These are phyloP conservation scores for Candida oleophila DNA, from an alignment of 805 yeast genomes.

Conservation along the genomic window DNA sequence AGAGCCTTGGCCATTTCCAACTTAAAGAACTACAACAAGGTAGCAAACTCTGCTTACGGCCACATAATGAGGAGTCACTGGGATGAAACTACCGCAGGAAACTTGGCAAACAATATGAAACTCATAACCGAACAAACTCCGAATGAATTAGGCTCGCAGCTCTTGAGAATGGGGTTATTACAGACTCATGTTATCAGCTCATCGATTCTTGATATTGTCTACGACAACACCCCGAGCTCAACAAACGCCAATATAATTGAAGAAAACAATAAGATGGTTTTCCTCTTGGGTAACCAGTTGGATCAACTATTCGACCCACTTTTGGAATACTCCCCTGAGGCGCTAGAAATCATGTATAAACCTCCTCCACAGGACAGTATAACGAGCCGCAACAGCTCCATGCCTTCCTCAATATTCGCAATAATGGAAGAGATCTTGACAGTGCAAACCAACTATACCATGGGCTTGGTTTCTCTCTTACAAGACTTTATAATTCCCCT, in stretches of 20 bases:
- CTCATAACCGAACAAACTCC: conserved; percentile 56
- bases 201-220: conserved; percentile 69
- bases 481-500: conserved; percentile 80
- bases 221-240: conserved; percentile 45
- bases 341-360: conserved; percentile 66
- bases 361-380: conserved; percentile 26
- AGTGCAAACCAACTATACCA: conserved; percentile 74
- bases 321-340: conserved; percentile 89
- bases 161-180: conserved; percentile 59
- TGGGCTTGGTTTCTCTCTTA: conserved; percentile 67
- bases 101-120: conserved; percentile 64
- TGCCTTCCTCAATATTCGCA: conserved; percentile 38
- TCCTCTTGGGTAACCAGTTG: conserved; percentile 75
- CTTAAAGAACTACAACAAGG: conserved; percentile 62
- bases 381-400: conserved; percentile 12
- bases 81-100: conserved; percentile 88
- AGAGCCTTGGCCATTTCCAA: conserved; percentile 74
- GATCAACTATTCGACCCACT: conserved; percentile 89
- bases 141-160: conserved; percentile 50
- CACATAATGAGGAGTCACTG: conserved; percentile 41
- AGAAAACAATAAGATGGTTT: conserved; percentile 73
- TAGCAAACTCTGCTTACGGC: conserved; percentile 38
- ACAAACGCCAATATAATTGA: conserved; percentile 46
- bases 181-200: conserved; percentile 52
- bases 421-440: conserved; percentile 66